phyloP scores from a whole-genome alignment of 495 filamentous ascomycete genomes.

The Penicillium riverlandense region DNA sequence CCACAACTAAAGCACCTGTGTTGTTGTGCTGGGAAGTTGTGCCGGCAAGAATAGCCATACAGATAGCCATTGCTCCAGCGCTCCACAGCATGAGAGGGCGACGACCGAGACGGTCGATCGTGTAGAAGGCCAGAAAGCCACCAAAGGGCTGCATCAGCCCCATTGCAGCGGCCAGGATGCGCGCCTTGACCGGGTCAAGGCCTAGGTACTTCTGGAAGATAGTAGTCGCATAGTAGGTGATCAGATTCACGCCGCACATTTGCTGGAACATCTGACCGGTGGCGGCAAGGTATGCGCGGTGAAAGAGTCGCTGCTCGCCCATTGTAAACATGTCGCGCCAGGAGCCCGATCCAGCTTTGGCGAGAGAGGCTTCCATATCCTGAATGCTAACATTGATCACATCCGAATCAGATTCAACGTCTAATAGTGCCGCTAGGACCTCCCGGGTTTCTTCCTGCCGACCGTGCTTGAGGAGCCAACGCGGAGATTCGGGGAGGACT shows the following conservation, averaged over 20 bases:
- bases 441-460: conserved; percentile 45
- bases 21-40: conserved; percentile 34
- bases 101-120: conserved; percentile 66
- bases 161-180: conserved; percentile 68
- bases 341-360: conserved; percentile 19
- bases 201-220: conserved; percentile 51
- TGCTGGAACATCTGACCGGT: conserved; percentile 43
- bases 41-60: conserved; percentile 51
- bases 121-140: conserved; percentile 66
- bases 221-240: conserved; percentile 53
- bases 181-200: conserved; percentile 68
- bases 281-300: conserved; percentile 25
- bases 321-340: conserved; percentile 27
- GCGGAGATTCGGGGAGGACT: conserved; percentile 52
- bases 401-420: conserved; percentile 15
- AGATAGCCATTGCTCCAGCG: conserved; percentile 45
- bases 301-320: conserved; percentile 26
- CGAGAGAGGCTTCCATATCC: conserved; percentile 33
- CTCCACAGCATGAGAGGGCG: conserved; percentile 56
- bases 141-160: conserved; percentile 70
- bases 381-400: conserved; percentile 24
- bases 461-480: conserved; percentile 50
- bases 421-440: conserved; percentile 36
- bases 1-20: conserved; percentile 29
- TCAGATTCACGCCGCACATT: conserved; percentile 52